These are phyloP conservation scores for Lumnitzera racemosa DNA, from an alignment of 345 rosid genomes.

Conservation along the genomic window DNA sequence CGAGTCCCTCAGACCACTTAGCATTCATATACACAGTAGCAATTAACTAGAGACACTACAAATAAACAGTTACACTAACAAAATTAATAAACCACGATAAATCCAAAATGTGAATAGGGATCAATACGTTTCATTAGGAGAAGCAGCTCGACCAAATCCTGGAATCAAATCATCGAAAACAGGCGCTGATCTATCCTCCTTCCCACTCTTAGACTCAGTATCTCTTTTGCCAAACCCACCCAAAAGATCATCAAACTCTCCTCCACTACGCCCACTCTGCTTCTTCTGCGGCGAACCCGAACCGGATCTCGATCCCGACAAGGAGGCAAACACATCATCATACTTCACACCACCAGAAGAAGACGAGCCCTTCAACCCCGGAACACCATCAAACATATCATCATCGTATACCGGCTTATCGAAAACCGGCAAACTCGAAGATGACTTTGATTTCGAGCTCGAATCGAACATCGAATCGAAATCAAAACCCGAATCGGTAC, in stretches of 20 bases:
- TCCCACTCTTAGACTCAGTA: constrained; percentile 16
- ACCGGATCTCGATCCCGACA: constrained; percentile 3
- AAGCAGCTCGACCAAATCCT: constrained; percentile 36
- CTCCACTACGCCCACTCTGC: constrained; percentile 3
- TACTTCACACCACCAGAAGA: constrained; percentile 18
- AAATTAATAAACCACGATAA: background rate
- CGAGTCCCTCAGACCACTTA: too few species aligned
- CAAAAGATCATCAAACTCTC: constrained; percentile 31
- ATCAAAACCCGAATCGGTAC: constrained; percentile 14
- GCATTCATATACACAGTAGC: too few species aligned
- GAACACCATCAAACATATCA: constrained; percentile 34
- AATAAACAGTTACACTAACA: background rate
- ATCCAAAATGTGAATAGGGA: background rate
- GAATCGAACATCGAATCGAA: constrained; percentile 26
- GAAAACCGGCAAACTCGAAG: constrained; percentile 24
- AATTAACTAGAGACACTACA: background rate
- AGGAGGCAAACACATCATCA: constrained; percentile 22
- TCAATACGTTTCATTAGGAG: constrained; percentile 16
- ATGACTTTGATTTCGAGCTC: constrained; percentile 22
- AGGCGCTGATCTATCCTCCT: constrained; percentile 15
- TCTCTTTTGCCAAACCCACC: constrained; percentile 26
- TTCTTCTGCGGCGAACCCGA: constrained; percentile 6
- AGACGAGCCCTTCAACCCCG: constrained; percentile 31
- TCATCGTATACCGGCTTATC: constrained; percentile 45
- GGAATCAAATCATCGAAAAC: constrained; percentile 36